These are phyloP conservation scores for Sarocladiaceae sp. DNA, from an alignment of 2,329 filamentous ascomycete species.

Conservation along the genomic window DNA sequence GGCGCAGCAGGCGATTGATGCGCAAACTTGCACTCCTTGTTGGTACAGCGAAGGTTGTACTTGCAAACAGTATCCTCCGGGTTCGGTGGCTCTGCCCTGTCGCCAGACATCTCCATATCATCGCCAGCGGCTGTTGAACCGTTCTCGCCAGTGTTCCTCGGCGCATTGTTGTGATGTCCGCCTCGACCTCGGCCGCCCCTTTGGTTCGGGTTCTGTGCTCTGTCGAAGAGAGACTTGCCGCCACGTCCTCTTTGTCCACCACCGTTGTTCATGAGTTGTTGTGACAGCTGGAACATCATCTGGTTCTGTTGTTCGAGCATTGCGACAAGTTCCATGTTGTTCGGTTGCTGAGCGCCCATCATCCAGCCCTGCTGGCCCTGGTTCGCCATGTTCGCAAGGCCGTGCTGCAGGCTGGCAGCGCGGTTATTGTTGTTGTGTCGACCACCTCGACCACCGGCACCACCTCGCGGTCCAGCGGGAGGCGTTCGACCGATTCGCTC, in stretches of 20 bases:
- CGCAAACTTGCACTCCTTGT: constrained; percentile 85
- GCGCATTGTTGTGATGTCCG: constrained; percentile 35
- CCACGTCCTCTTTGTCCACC: constrained; percentile 34
- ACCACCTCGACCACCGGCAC: constrained; percentile 42
- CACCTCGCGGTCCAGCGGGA: constrained; percentile 68
- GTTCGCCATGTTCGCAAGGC: constrained; percentile 40
- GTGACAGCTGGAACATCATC: constrained; percentile 75
- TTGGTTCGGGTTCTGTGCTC: constrained; percentile 54
- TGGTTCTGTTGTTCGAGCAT: constrained; percentile 86
- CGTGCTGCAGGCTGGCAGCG: constrained; percentile 44
- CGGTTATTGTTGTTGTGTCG: constrained; percentile 50
- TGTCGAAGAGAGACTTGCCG: constrained; percentile 68
- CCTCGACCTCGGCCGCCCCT: constrained; percentile 32
- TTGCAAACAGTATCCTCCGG: constrained; percentile 74
- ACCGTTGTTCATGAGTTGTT: constrained; percentile 57
- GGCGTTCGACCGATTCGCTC: constrained; percentile 72
- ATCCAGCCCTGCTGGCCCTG: constrained; percentile 34
- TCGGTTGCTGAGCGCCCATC: constrained; percentile 42
- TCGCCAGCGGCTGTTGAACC: constrained; percentile 35
- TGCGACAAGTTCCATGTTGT: constrained; percentile 58
- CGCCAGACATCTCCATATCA: constrained; percentile 60
- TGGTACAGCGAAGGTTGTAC: constrained; percentile 84
- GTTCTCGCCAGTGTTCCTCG: constrained; percentile 29
- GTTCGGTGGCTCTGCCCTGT: constrained; percentile 49
- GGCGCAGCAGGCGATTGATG: constrained; percentile 92